Evolutionary conservation across 495 filamentous ascomycete species (phyloP).

Genomic region (Xylona heveae): DNA sequence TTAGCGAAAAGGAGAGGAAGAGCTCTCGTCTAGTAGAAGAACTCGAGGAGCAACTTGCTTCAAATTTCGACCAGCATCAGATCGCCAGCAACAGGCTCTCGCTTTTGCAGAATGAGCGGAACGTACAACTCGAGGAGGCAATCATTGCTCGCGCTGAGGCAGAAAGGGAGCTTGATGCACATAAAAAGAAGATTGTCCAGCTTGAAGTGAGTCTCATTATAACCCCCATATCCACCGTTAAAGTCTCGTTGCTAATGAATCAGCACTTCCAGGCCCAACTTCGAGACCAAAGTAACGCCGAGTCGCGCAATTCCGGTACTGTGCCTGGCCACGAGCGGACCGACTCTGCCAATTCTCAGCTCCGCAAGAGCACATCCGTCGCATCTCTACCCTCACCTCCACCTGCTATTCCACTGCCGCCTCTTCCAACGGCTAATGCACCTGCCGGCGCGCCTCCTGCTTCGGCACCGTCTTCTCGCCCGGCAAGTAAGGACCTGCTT

Average conservation of each 20-base stretch:
- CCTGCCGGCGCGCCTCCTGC: constrained; percentile 18
- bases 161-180: constrained; percentile 33
- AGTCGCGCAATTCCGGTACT: no score
- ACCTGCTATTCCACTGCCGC: constrained; percentile 81
- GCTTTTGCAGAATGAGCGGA: constrained; percentile 43
- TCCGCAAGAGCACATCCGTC: constrained; percentile 71
- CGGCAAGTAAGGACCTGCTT: constrained; percentile 64
- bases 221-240: background rate
- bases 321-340: constrained; percentile 45
- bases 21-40: constrained; percentile 82
- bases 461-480: constrained; percentile 31
- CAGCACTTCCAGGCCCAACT: constrained; percentile 13
- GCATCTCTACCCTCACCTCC: constrained; percentile 76
- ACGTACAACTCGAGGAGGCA: constrained; percentile 36
- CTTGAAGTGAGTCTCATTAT: constrained; percentile 61
- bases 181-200: constrained; percentile 35
- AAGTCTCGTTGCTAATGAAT: no score
- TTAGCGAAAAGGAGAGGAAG: constrained; percentile 43
- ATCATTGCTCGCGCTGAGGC: constrained; percentile 25
- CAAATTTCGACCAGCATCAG: constrained; percentile 83
- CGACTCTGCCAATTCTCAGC: constrained; percentile 53
- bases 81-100: constrained; percentile 55
- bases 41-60: constrained; percentile 90
- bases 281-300: constrained; percentile 16
- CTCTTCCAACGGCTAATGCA: constrained; percentile 25